These are phyloP conservation scores for Sporothrix dimorphospora DNA, from an alignment of 2,329 filamentous ascomycete species.

Conservation along the genomic window DNA sequence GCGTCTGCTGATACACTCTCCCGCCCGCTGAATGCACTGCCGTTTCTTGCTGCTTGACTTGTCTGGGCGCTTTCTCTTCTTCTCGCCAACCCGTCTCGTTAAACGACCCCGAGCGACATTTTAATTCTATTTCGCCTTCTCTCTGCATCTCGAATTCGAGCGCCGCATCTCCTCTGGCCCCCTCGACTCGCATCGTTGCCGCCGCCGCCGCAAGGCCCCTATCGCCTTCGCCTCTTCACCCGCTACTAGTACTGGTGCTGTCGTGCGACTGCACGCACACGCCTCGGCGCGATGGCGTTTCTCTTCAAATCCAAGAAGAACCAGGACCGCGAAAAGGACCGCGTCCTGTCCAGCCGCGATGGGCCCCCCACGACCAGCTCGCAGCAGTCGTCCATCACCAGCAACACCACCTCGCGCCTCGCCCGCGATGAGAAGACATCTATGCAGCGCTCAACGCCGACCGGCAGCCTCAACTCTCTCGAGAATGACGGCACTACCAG, in stretches of 20 bases:
- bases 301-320: conserved; percentile 82
- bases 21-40: background rate
- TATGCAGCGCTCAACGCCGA: conserved; percentile 68
- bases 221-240: background rate
- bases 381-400: conserved; percentile 52
- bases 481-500: conserved; percentile 59
- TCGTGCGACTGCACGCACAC: conserved; percentile 28
- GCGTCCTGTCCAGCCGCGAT: conserved; percentile 59
- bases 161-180: background rate
- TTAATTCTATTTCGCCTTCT: background rate
- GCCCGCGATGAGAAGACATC: conserved; percentile 60
- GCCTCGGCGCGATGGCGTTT: conserved; percentile 67
- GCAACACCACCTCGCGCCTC: conserved; percentile 50
- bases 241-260: conserved; percentile 14
- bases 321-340: conserved; percentile 65
- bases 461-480: conserved; percentile 76
- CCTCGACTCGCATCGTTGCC: background rate
- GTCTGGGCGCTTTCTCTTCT: no score
- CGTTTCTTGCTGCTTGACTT: background rate
- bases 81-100: background rate
- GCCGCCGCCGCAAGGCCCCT: background rate
- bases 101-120: background rate
- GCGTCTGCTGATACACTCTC: background rate
- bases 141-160: background rate
- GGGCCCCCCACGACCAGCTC: conserved; percentile 48